These are phyloP conservation scores for Mycena leptocephala DNA, from an alignment of 768 basidiomycete species.

Conservation along the genomic window DNA sequence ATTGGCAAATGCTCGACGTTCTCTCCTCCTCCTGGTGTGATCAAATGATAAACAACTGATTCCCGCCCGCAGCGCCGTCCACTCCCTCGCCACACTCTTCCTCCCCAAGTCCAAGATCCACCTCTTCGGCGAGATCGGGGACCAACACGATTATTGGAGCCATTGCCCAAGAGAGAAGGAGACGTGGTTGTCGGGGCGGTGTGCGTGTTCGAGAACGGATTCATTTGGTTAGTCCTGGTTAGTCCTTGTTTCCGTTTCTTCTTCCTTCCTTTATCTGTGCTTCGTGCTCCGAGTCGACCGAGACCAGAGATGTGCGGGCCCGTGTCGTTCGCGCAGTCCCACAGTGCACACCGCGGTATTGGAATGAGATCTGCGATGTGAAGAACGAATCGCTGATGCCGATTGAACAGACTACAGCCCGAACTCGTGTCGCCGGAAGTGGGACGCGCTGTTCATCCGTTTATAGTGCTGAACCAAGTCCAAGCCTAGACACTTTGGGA, in stretches of 20 bases:
- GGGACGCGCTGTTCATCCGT: constrained; percentile 8
- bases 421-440: constrained; percentile 8
- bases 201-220: constrained; percentile 72
- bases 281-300: too few relatives aligned
- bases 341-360: too few relatives aligned
- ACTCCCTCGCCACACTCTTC: constrained; percentile 86
- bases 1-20: too few relatives aligned
- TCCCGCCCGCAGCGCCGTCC: constrained; percentile 75
- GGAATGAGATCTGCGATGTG: too few relatives aligned
- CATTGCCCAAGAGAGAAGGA: constrained; percentile 72
- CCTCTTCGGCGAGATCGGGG: constrained; percentile 90
- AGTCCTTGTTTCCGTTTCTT: constrained; percentile 29
- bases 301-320: too few relatives aligned
- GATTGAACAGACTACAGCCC: neutral
- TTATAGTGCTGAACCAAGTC: too few relatives aligned
- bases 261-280: too few relatives aligned
- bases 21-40: too few relatives aligned
- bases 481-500: too few relatives aligned
- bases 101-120: constrained; percentile 80
- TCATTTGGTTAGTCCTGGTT: constrained; percentile 83
- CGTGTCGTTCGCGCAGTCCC: too few relatives aligned
- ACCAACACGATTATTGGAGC: constrained; percentile 83
- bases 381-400: neutral
- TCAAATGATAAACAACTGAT: too few relatives aligned
- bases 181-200: constrained; percentile 68